Percentiles rank a stretch among this genome's conserved stretches.
Evolutionary conservation across 208 protist species (phyloP).

Genomic region (Spironucleus salmonicida): DNA sequence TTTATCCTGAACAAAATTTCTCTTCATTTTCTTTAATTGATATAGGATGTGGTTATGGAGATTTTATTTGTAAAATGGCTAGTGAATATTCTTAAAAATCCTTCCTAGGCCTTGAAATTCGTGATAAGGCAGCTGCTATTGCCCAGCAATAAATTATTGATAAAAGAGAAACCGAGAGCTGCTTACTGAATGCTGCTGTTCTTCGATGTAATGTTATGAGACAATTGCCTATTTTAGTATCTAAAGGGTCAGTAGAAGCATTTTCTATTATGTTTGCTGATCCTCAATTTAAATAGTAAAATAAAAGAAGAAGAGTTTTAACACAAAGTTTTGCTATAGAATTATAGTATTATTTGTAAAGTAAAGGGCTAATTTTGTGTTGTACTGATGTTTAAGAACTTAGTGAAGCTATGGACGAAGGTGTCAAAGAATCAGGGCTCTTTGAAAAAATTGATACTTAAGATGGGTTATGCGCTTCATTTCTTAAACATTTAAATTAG

Average conservation of each 20-base stretch:
- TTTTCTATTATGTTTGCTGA: constrained; percentile 25
- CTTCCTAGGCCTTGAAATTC: constrained; percentile 4
- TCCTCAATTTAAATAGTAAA: constrained; percentile 28
- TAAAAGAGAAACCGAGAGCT: not conserved
- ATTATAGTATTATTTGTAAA: constrained; percentile 10
- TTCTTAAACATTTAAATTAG: not conserved
- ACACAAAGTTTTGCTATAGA: not conserved
- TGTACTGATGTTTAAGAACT: constrained; percentile 23
- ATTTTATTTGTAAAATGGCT: not conserved
- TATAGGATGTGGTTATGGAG: constrained; percentile 28
- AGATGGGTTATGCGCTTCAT: too few species aligned
- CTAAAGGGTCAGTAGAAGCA: not conserved
- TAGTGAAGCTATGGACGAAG: not conserved
- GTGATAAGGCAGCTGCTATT: constrained; percentile 8
- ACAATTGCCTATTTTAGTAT: not conserved
- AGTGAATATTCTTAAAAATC: too few species aligned
- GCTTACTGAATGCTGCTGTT: not conserved
- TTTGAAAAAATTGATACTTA: constrained; percentile 12
- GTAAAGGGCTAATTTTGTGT: not conserved
- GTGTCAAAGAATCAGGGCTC: not conserved
- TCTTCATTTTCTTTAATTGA: not conserved
- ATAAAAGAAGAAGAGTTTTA: not conserved
- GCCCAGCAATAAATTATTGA: not conserved
- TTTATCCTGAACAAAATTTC: not conserved
- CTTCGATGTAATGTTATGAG: constrained; percentile 12